phyloP scores from a whole-genome alignment of 2,329 filamentous ascomycete species.

The Drechslerella dactyloides region DNA sequence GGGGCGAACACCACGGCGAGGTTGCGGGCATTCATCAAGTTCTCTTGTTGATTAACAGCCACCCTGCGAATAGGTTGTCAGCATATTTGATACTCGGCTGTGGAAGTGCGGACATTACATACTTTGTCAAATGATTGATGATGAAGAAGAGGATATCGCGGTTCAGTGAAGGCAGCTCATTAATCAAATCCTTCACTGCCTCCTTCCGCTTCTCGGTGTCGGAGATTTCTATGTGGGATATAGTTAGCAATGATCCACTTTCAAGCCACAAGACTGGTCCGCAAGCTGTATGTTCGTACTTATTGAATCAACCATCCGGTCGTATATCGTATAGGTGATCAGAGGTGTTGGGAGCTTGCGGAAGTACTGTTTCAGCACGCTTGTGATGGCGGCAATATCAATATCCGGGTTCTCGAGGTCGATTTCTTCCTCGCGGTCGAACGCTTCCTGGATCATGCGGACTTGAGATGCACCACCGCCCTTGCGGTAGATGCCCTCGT shows the following conservation, averaged over 20 bases:
- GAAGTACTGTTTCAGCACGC: constrained; percentile 96
- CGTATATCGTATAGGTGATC: constrained; percentile 91
- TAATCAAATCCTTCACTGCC: constrained; percentile 75
- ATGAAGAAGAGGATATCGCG: constrained; percentile 90
- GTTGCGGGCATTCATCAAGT: constrained; percentile 89
- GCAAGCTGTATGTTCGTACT: constrained; percentile 62
- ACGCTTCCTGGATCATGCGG: constrained; percentile 86
- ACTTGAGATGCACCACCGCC: constrained; percentile 91
- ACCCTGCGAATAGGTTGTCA: constrained; percentile 58
- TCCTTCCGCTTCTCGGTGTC: constrained; percentile 72
- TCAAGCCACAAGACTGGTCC: not conserved
- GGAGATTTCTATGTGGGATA: constrained; percentile 64
- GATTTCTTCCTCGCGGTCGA: constrained; percentile 82
- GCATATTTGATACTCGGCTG: constrained; percentile 16
- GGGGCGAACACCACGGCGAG: constrained; percentile 96
- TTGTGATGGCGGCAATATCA: constrained; percentile 95
- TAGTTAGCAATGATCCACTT: constrained; percentile 27
- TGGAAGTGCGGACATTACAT: constrained; percentile 60
- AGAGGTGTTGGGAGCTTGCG: constrained; percentile 86
- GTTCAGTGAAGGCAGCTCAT: constrained; percentile 80
- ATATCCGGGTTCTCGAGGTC: constrained; percentile 93
- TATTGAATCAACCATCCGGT: constrained; percentile 80
- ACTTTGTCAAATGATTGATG: constrained; percentile 90
- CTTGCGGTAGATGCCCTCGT: constrained; percentile 97
- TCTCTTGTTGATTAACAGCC: constrained; percentile 52